Evolutionary conservation across 2,329 filamentous ascomycete species (phyloP), one percentile per base, ranked within the genome.

Genomic region (Dactylonectria estremocensis): DNA sequence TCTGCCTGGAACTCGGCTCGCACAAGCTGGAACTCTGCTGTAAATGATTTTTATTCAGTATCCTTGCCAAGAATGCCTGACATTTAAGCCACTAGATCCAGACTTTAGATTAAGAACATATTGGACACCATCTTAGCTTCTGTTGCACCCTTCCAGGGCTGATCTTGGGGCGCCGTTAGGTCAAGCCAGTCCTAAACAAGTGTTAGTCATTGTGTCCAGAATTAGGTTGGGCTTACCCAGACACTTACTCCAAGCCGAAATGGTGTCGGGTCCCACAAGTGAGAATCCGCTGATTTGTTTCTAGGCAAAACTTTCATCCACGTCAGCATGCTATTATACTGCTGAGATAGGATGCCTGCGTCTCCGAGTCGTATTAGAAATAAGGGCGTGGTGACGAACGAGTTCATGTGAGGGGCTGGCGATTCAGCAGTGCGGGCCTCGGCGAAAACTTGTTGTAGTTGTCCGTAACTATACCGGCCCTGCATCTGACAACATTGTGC

Each of bases 151-250:
- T 73, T 73, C 2, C 77, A 80, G 0, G 85, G 80, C 8, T 80
- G 70, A 1, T 83, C 77, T 0, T 80, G 77, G 0, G 85, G 84
- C 0, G 85, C 80, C 3, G 78, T 78, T 0, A 85, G 85, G 61
- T 86, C 85, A 2, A 87, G 79, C 85, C 85, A 87, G 68, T 87
- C 85, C 33, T 83, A 79, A 10, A 35, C 31, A 35, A 35, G 31
- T 35, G 31, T 35, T 87, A 90, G 65, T 83, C 88, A 13, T 35
- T 35, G 68, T 83, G 77, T 10, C n/a, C n/a, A n/a, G n/a, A n/a
- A n/a, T n/a, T n/a, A n/a, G n/a, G n/a, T n/a, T n/a, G n/a, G n/a
- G n/a, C n/a, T 20, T 5, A 43, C 11, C 22, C 16, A 16, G 3
- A n/a, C 6, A n/a, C 70, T 72, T 43, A 74, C 74, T 5, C 50